Evolutionary conservation across 352 stramenopile species (phyloP).

Genomic region (Globisporangium recalcitrans): DNA sequence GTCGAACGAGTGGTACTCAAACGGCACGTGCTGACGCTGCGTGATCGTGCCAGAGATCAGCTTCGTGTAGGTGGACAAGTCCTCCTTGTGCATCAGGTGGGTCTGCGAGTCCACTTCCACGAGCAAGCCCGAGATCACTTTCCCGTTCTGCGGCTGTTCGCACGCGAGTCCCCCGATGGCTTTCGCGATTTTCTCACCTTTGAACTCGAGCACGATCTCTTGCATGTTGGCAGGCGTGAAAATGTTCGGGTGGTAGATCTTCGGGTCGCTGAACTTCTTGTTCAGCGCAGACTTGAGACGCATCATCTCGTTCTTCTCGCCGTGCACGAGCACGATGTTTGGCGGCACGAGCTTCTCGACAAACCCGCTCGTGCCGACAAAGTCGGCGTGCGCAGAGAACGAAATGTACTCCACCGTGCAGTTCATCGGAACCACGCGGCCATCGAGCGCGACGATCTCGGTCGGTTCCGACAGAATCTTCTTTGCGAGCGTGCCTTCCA

Average conservation of each 20-base stretch:
- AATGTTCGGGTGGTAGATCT: constrained; percentile 78
- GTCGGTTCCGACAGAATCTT: constrained; percentile 95
- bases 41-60: constrained; percentile 75
- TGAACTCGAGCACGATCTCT: constrained; percentile 85
- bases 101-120: constrained; percentile 85
- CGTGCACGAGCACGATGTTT: constrained; percentile 94
- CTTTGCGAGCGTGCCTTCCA: constrained; percentile 97
- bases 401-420: constrained; percentile 96
- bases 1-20: constrained; percentile 73
- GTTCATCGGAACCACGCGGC: constrained; percentile 92
- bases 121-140: constrained; percentile 73
- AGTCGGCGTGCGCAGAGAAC: constrained; percentile 97
- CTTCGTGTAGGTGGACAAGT: constrained; percentile 84
- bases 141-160: constrained; percentile 72
- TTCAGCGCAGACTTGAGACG: constrained; percentile 90
- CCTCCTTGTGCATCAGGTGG: constrained; percentile 81
- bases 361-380: constrained; percentile 94
- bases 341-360: constrained; percentile 92
- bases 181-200: constrained; percentile 86
- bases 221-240: constrained; percentile 85
- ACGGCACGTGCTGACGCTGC: constrained; percentile 82
- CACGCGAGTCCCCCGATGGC: constrained; percentile 70
- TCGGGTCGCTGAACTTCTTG: constrained; percentile 88
- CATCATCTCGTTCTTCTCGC: constrained; percentile 98
- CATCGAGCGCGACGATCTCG: constrained; percentile 93